Evolutionary conservation across 768 basidiomycete genomes (phyloP), one percentile per base, ranked within the genome.

Genomic region (Grammothele lineata): DNA sequence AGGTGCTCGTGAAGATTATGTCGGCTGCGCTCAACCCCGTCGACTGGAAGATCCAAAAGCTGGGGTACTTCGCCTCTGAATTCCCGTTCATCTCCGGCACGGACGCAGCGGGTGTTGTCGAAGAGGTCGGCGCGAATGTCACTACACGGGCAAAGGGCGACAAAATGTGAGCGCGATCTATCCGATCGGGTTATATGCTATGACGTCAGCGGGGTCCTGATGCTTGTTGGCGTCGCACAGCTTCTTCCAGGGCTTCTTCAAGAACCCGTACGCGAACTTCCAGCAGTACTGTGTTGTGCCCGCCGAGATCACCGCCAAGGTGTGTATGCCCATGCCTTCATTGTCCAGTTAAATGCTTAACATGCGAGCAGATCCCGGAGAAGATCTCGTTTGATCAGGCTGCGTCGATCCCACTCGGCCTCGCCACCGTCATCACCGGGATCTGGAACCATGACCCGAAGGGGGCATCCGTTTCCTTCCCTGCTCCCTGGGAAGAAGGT

Each of bases 301-400:
- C 17, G 60, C 55, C 6, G 55, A 58, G 36, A 48, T 58, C 25
- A 42, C 47, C 10, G 57, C 59, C 17, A 60, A 57, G 39, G 55
- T 50, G 17, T 17, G 4, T 15, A 21, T 24, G 18, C n/a, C 2
- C 6, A 7, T 34, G 19, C n/a, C n/a, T n/a, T 7, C 27, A 14
- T 30, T 36, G 35, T n/a, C n/a, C 6, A 36, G 17, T 36, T n/a
- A 17, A 17, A n/a, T 19, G 35, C 35, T 8, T 17, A 14, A n/a
- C 6, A 36, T 17, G 15, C 12, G 18, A 36, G 8, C 17, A 51
- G 64, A 66, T 72, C 7, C 74, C 72, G 0, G 17, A 40, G 5
- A 65, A 64, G n/a, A 15, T 73, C 21, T 61, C 61, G 0, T 67
- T 67, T 48, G 70, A 72, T 7, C 54, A 71, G 32, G 75, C 70